phyloP scores from a whole-genome alignment of 2,329 filamentous ascomycete species.

The Mollisiaceae sp. region DNA sequence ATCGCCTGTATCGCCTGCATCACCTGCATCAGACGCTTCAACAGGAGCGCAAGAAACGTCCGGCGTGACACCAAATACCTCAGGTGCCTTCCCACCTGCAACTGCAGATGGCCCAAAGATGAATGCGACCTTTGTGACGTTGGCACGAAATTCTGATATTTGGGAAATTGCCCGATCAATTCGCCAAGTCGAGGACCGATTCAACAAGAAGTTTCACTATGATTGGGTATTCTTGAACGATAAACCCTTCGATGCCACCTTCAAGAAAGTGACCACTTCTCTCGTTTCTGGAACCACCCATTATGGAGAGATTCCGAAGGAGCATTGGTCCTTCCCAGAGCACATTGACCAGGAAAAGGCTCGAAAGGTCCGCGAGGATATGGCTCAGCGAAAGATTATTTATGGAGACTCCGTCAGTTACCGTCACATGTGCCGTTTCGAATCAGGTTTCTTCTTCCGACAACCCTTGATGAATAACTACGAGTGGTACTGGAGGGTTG shows the following conservation, averaged over 20 bases:
- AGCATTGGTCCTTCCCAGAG: slow-evolving; percentile 97
- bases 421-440: slow-evolving; percentile 98
- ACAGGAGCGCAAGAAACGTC: slow-evolving; percentile 13
- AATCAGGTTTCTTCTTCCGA: slow-evolving; percentile 99
- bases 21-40: slow-evolving; percentile 24
- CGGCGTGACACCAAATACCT: slow-evolving; percentile 37
- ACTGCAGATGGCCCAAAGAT: slow-evolving; percentile 73
- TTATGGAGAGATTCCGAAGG: slow-evolving; percentile 86
- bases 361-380: slow-evolving; percentile 87
- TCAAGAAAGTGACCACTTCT: slow-evolving; percentile 88
- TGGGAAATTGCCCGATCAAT: slow-evolving; percentile 98
- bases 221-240: slow-evolving; percentile 99
- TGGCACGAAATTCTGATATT: slow-evolving; percentile 89
- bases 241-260: slow-evolving; percentile 87
- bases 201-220: slow-evolving; percentile 96
- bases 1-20: slow-evolving; percentile 18
- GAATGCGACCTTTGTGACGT: slow-evolving; percentile 96
- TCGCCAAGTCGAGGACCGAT: slow-evolving; percentile 94
- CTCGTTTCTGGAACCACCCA: slow-evolving; percentile 92
- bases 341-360: slow-evolving; percentile 97
- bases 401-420: slow-evolving; percentile 98
- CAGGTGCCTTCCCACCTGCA: slow-evolving; percentile 45
- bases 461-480: slow-evolving; percentile 93
- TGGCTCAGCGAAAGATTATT: slow-evolving; percentile 94
- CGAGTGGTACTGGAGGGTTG: slow-evolving; percentile 99